Evolutionary conservation across 1,139 yeast species (phyloP).

Genomic region (Yamadazyma triangularis): DNA sequence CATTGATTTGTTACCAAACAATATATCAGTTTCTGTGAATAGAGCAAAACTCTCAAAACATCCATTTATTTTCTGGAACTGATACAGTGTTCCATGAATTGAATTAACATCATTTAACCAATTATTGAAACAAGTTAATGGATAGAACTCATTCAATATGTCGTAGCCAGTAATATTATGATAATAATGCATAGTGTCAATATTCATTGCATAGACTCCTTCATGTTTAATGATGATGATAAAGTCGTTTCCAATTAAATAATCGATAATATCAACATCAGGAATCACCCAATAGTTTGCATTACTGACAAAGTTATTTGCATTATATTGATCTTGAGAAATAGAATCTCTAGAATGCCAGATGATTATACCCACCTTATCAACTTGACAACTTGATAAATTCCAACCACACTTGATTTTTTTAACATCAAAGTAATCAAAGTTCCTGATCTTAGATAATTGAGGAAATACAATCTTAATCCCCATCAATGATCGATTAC

Average conservation of each 20-base stretch:
- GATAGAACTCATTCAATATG: slow-evolving; percentile 7
- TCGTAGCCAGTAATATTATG: slow-evolving; percentile 8
- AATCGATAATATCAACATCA: slow-evolving; percentile 46
- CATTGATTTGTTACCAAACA: slow-evolving; percentile 31
- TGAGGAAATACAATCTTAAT: slow-evolving; percentile 40
- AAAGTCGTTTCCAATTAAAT: slow-evolving; percentile 50
- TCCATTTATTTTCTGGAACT: slow-evolving; percentile 46
- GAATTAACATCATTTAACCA: slow-evolving; percentile 23
- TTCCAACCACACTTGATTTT: slow-evolving; percentile 72
- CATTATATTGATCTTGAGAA: slow-evolving; percentile 10
- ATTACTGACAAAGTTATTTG: slow-evolving; percentile 16
- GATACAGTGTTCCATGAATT: slow-evolving; percentile 11
- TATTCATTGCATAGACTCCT: slow-evolving; percentile 19
- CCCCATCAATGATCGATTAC: slow-evolving; percentile 40
- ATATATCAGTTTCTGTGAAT: slow-evolving; percentile 47
- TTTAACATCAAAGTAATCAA: slow-evolving; percentile 16
- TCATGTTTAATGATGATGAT: slow-evolving; percentile 47
- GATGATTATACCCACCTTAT: slow-evolving; percentile 49
- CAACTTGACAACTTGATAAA: slow-evolving; percentile 47
- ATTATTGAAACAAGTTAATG: slow-evolving; percentile 18
- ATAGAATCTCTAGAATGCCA: slow-evolving; percentile 49
- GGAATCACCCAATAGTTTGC: slow-evolving; percentile 43
- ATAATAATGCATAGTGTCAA: slow-evolving; percentile 9
- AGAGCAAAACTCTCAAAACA: slow-evolving; percentile 48
- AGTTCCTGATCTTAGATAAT: neutral